Base-by-base conservation (phyloP, 306 rosid genomes). In the Calophaca sinica region DNA sequence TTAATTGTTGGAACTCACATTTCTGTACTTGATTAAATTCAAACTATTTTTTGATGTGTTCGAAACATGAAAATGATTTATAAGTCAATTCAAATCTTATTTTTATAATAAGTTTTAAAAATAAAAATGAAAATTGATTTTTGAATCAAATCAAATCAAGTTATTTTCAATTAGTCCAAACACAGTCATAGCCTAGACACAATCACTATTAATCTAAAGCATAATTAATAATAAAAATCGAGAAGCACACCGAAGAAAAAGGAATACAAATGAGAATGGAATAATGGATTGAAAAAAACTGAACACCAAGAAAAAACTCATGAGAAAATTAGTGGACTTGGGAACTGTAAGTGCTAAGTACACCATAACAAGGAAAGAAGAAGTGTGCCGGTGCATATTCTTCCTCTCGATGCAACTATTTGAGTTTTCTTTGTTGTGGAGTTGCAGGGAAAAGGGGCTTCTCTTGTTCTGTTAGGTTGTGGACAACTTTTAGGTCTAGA, bases 401-500 rank as follows among this genome's bases (percentile, higher is more conserved):
- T 65, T 75, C 45, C 49, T 61, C 42, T 2, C 51, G 28, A 49
- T 35, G 41, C 54, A 36, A 20, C 14, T 48, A 20, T 20, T 20
- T 20, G 26, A 20, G 26, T 20, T 20, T 20, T 20, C 26, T 20
- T 20, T 20, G 0, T 20, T 20, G 26, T 20, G 26, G 26, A 20
- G 26, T 20, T 20, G 26, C 26, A 20, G 26, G 26, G 26, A 20
- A 20, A 20, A 20, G 6, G 68, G 15, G 73, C 1, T 11, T 72
- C 20, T 51, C 72, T 70, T 62, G 49, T 20, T 78, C 39, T 52
- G 53, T 62, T 49, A 62, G 54, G 29, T 36, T 58, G 13, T 35
- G 63, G 38, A 52, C 29, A 6, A 14, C 9, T 7, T 65, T 73
- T 48, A 9, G 58, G 42, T 39, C 4, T 3, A 35, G 53, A 65